These are phyloP conservation scores for Aurantiochytrium sp. DNA, from an alignment of 108 stramenopile species.

Conservation along the genomic window DNA sequence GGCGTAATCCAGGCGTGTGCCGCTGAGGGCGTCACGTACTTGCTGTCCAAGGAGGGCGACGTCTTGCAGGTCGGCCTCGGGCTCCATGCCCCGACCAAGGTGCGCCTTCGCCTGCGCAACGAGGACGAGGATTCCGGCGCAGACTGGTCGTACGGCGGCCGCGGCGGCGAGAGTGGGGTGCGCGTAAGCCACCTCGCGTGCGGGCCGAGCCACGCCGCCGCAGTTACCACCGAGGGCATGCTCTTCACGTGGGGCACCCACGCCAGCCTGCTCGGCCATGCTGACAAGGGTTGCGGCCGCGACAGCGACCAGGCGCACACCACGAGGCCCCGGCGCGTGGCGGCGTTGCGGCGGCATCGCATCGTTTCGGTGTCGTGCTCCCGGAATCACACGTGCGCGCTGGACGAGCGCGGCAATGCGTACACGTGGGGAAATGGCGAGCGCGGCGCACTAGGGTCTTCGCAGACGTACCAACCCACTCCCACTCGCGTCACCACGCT, in stretches of 20 bases:
- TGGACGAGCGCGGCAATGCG: background rate
- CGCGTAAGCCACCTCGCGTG: background rate
- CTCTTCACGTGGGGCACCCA: constrained; percentile 8
- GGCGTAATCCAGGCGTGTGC: background rate
- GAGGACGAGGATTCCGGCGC: background rate
- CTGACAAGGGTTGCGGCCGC: background rate
- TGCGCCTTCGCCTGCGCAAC: background rate
- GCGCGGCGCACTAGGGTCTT: background rate
- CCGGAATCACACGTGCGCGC: background rate
- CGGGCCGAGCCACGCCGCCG: constrained; percentile 16
- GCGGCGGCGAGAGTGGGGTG: background rate
- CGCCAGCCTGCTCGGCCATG: constrained; percentile 1
- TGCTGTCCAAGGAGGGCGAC: background rate
- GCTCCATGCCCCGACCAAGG: background rate
- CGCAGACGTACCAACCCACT: background rate
- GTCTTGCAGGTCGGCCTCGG: background rate
- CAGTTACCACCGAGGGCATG: constrained; percentile 5
- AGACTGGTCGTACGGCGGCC: background rate
- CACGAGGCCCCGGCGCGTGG: background rate
- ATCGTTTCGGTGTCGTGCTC: background rate
- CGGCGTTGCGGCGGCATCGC: background rate
- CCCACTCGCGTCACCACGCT: background rate
- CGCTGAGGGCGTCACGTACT: background rate
- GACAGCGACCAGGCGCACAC: background rate
- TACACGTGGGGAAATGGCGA: constrained; percentile 26